Evolutionary conservation across 2,329 filamentous ascomycete genomes (phyloP), one percentile per base, ranked within the genome.

Genomic region (Diaporthe humulicola): DNA sequence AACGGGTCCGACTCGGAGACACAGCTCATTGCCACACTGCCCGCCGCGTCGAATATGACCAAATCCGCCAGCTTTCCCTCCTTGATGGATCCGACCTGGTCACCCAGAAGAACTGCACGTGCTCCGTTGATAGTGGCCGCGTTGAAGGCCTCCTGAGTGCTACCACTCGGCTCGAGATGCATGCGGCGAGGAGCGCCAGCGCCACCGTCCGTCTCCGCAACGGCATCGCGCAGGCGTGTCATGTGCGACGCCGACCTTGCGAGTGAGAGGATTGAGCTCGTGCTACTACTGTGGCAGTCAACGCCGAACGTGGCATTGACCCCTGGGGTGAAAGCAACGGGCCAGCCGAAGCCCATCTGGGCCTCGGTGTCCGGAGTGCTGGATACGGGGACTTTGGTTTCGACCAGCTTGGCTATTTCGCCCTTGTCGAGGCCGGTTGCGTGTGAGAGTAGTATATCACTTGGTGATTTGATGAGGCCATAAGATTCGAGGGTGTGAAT

Each of bases 51-150:
- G 30, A 69, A 69, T 17, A 69, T 36, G 8, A 69, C 64, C 64
- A 69, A 14, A 14, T 69, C 64, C 30, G 64, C 64, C 15, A 69
- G 42, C 42, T 69, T 69, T 2, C 64, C 64, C 45, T 48, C 64
- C 7, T 30, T 52, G 45, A 69, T 69, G 3, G 64, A 69, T 7
- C 64, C 64, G 12, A 69, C 52, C 30, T 50, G 30, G 42, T 69
- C 64, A 36, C 45, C 42, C 9, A 69, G 40, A 3, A 48, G 64
- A 7, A 69, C 64, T 9, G 64, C 64, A 6, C 64, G 64, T 8
- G 64, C 64, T 14, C 40, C 64, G 40, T 50, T 36, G 64, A 69
- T 69, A 6, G 64, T 69, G 42, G 64, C 64, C 64, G 45, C 40
- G 25, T 69, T 69, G 64, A 69, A 69, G 12, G 64, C 64, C 42